Evolutionary conservation across 2,329 filamentous ascomycete species (phyloP).

Genomic region (Aspergillus viridinutans): DNA sequence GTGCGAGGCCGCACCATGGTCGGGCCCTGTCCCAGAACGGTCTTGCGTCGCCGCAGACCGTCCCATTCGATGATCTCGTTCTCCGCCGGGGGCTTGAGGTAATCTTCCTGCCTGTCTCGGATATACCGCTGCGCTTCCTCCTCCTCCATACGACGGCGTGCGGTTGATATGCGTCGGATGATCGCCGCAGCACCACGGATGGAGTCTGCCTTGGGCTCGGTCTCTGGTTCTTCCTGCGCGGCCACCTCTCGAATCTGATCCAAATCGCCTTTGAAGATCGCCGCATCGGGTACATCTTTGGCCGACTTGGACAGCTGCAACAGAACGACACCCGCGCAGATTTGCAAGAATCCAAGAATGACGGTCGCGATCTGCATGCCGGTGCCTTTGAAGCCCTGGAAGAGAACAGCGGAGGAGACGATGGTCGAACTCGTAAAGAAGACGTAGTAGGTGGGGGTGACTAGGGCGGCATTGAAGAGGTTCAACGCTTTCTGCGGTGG

Average conservation of each 20-base stretch:
- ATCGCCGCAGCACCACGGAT: conserved; percentile 89
- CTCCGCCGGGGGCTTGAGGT: conserved; percentile 71
- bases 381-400: conserved; percentile 89
- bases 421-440: conserved; percentile 97
- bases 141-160: conserved; percentile 71
- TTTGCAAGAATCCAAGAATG: conserved; percentile 87
- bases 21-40: conserved; percentile 47
- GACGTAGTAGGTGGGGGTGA: conserved; percentile 98
- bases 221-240: conserved; percentile 92
- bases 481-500: conserved; percentile 86
- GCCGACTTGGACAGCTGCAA: conserved; percentile 96
- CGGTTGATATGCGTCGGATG: conserved; percentile 72
- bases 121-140: conserved; percentile 74
- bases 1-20: conserved; percentile 40
- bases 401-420: conserved; percentile 85
- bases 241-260: conserved; percentile 94
- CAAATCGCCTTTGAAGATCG: conserved; percentile 86
- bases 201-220: conserved; percentile 91
- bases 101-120: conserved; percentile 69
- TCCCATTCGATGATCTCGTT: conserved; percentile 87
- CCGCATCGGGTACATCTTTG: conserved; percentile 91
- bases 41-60: conserved; percentile 72
- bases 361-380: conserved; percentile 77
- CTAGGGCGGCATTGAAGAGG: conserved; percentile 90
- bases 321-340: conserved; percentile 87